Conservation (phyloP, 2,329 filamentous ascomycete genomes). For the Penicillium glabrum region DNA sequence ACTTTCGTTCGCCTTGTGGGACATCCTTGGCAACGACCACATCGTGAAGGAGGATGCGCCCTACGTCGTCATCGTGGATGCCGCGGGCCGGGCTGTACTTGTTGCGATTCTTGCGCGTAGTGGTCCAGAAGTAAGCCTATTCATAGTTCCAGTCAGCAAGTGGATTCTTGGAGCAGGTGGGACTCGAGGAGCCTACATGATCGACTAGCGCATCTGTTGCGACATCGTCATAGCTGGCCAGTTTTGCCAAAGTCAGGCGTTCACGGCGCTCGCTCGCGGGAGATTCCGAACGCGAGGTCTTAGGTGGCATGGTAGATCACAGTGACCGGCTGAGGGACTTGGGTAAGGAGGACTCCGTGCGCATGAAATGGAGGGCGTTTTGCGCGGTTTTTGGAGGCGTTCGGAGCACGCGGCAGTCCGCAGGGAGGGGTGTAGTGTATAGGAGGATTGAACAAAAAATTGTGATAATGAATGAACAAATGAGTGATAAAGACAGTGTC, state of each 20-base stretch:
- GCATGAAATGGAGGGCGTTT: background rate
- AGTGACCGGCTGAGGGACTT: background rate
- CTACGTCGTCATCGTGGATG: slow-evolving; percentile 65
- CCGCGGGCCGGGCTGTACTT: slow-evolving; percentile 84
- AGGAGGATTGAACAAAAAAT: background rate
- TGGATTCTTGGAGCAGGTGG: background rate
- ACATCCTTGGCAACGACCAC: slow-evolving; percentile 75
- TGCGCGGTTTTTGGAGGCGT: background rate
- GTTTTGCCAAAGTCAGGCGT: slow-evolving; percentile 78
- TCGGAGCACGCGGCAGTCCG: background rate
- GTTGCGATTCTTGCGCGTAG: slow-evolving; percentile 87
- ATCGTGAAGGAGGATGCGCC: slow-evolving; percentile 60
- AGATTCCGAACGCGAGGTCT: slow-evolving; percentile 28
- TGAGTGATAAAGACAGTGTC: background rate
- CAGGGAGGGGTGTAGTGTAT: slow-evolving; percentile 4
- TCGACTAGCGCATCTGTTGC: slow-evolving; percentile 93
- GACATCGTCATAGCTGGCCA: slow-evolving; percentile 93
- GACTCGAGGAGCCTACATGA: slow-evolving; percentile 64
- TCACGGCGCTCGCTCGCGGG: slow-evolving; percentile 53
- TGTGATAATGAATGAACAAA: background rate
- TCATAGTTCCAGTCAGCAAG: slow-evolving; percentile 19
- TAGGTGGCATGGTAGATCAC: slow-evolving; percentile 36
- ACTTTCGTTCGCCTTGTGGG: slow-evolving; percentile 66
- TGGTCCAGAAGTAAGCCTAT: slow-evolving; percentile 94
- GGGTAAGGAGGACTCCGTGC: background rate